Evolutionary conservation across 768 basidiomycete genomes (phyloP), one percentile per base, ranked within the genome.

Genomic region (Psilocybe azurescens): DNA sequence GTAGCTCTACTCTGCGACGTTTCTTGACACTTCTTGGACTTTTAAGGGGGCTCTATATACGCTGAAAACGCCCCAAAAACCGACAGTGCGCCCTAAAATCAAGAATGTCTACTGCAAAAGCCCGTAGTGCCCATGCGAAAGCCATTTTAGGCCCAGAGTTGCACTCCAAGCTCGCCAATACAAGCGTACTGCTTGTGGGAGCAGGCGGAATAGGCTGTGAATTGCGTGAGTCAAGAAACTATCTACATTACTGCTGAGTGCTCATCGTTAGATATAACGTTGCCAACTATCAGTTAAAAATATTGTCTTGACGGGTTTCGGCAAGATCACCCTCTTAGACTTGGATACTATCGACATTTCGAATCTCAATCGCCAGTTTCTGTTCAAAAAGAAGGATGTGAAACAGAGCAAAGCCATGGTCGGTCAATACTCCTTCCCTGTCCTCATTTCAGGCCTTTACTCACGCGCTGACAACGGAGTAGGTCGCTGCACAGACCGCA

Each of bases 181-280:
- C 88, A 5, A 89, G 80, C 61, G 89, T 97, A 28, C 79, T 99
- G 64, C 81, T 98, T 29, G 97, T 99, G 33, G 97, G 97, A 30
- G 95, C 95, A 47, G 96, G 96, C 49, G 97, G 97, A 0, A 99
- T 99, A 71, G 97, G 97, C 7, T 99, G 97, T 70, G 97, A 99
- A 79, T 85, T 99, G 3, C 74, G 95, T 95, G 73, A 67, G 88
- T 82, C 28, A 29, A 11, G 18, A 28, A 36, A 18, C 10, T 20
- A 29, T 52, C 5, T 47, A 36, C 11, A 44, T 6, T 38, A 55
- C 24, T 30, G 41, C 14, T 44, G 5, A 16, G n/a, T 44, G 14
- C 41, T 44, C 14, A n/a, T 39, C 14, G 38, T 14, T 39, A 14
- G 14, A 39, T 39, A 39, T 14, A 44, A 44, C 41, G 3, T 53